These are phyloP conservation scores for Cyanodermella asteris DNA, from an alignment of 2,329 filamentous ascomycete species.

Conservation along the genomic window DNA sequence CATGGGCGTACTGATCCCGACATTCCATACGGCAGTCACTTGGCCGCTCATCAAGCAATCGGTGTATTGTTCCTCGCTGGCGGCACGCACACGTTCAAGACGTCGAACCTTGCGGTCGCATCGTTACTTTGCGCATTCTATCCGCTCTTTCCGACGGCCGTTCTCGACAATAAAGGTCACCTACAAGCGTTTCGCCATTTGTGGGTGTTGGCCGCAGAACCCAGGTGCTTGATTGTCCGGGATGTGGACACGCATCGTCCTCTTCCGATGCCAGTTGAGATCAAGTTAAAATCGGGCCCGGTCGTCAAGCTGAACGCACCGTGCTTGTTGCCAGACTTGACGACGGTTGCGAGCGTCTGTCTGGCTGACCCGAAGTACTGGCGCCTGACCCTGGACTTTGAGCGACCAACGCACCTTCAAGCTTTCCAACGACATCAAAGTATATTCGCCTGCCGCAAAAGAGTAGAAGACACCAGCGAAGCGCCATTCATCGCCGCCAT, in stretches of 20 bases:
- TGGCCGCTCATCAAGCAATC: constrained; percentile 80
- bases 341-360: constrained; percentile 17
- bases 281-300: constrained; percentile 31
- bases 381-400: constrained; percentile 60
- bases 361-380: constrained; percentile 42
- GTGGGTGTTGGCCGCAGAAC: constrained; percentile 84
- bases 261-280: constrained; percentile 47
- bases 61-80: constrained; percentile 80
- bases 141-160: constrained; percentile 67
- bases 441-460: constrained; percentile 50
- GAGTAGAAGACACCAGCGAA: constrained; percentile 39
- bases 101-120: constrained; percentile 67
- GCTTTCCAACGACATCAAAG: constrained; percentile 50
- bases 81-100: constrained; percentile 78
- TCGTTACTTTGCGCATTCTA: constrained; percentile 82
- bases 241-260: constrained; percentile 70
- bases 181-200: constrained; percentile 92
- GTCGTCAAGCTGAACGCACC: constrained; percentile 24
- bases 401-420: constrained; percentile 36
- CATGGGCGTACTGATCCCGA: constrained; percentile 71
- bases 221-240: constrained; percentile 68
- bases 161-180: constrained; percentile 86
- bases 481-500: constrained; percentile 53
- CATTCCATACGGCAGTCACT: constrained; percentile 78
- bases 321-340: constrained; percentile 30